Evolutionary conservation across 768 basidiomycete genomes (phyloP), one percentile per base, ranked within the genome.

Genomic region (Goffeauzyma gilvescens): DNA sequence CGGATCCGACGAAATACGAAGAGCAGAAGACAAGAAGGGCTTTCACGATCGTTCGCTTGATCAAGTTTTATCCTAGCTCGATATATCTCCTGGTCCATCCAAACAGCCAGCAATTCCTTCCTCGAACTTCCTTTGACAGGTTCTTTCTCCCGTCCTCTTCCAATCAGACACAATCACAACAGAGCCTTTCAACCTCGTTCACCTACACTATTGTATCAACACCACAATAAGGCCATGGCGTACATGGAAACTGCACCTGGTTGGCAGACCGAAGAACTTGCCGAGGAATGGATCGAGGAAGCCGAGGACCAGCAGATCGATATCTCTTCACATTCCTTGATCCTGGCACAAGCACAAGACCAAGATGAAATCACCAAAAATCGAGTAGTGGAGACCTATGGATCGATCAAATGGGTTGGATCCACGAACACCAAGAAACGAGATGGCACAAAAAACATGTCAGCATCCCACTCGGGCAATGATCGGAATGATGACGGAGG

Each of bases 271-370:
- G 81, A 82, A 41, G 86, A 89, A 58, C 73, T 93, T 6, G 78
- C 75, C 46, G 85, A 89, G 52, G 86, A 89, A 68, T 93, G 86
- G 86, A 69, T 81, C 45, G 82, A 85, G 31, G 66, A 32, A 10
- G 38, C 49, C n/a, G n/a, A n/a, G n/a, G 65, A 40, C 41, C 10
- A 21, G 39, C 27, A 25, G 44, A 28, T 26, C 35, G 22, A 44
- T 51, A 49, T 8, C 8, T 54, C 58, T 18, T 55, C 58, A 34
- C 53, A 50, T 20, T 46, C 50, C 67, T 37, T 63, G 64, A 34
- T 57, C 55, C 32, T 64, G 59, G 44, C 60, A 42, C 48, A 33
- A n/a, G n/a, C n/a, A n/a, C n/a, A n/a, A n/a, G n/a, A n/a, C n/a
- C 23, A 39, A 15, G 32, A 28, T 31, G 35, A 45, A 51, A 26